A percentile compares a stretch with the other conserved stretches of the same genome.
Conservation (phyloP, 805 yeast genomes). For the Zygotorulaspora chibaensis region DNA sequence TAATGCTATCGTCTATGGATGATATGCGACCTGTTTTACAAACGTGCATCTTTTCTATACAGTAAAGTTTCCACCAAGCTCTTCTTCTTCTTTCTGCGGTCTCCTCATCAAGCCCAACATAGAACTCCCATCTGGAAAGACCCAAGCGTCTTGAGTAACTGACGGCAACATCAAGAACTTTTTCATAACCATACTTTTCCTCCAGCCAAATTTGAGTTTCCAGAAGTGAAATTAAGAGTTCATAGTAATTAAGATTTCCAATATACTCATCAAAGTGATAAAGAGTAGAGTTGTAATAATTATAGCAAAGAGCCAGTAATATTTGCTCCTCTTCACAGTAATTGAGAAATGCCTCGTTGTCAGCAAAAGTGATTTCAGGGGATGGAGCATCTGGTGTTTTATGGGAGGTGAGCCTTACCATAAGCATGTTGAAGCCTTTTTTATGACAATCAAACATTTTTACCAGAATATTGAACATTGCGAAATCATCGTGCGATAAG, state of each 20-base stretch:
- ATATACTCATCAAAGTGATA: conserved; percentile 17
- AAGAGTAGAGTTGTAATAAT: conserved; percentile 25
- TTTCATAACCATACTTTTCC: conserved; percentile 23
- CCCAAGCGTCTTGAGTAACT: conserved; percentile 28
- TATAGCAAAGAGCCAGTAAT: conserved; percentile 22
- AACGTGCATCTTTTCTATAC: conserved; percentile 20
- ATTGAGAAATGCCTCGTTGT: conserved; percentile 11
- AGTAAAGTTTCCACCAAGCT: conserved; percentile 32
- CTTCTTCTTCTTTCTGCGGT: conserved; percentile 29
- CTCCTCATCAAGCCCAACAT: conserved; percentile 32
- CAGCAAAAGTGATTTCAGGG: conserved; percentile 4
- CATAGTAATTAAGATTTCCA: conserved; percentile 25
- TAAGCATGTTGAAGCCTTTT: conserved; percentile 16
- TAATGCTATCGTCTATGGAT: conserved; percentile 18
- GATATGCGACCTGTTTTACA: conserved; percentile 22
- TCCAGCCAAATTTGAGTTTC: conserved; percentile 26
- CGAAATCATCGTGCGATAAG: conserved; percentile 18
- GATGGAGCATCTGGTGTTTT: not conserved
- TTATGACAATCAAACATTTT: conserved; percentile 20
- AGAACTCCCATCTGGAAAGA: conserved; percentile 33
- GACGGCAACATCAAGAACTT: conserved; percentile 22
- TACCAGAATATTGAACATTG: conserved; percentile 23
- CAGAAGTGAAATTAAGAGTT: conserved; percentile 23
- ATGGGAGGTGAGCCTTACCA: conserved; percentile 13
- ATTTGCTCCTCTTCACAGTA: conserved; percentile 25